Base-by-base conservation (phyloP, 2,329 filamentous ascomycete species). In the Cladosporium phlei region DNA sequence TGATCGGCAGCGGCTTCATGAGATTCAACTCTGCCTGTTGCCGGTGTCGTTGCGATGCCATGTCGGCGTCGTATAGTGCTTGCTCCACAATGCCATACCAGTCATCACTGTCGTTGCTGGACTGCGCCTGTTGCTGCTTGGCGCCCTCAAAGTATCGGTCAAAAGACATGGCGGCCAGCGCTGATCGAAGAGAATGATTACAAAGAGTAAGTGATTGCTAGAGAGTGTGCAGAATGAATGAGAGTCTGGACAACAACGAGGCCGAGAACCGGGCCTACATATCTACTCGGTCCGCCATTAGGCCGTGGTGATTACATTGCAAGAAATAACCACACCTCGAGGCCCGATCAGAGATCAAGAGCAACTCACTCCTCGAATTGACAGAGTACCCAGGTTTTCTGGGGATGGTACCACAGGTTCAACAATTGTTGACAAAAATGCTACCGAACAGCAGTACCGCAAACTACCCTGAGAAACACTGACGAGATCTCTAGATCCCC, bases 61-160 rank as follows among this genome's bases (percentile, higher is more conserved):
- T 16, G 22, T 45, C 42, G 20, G 42, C 42, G 24, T 32, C 25
- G 14, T 12, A 37, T 5, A 45, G 24, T 37, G 42, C 42, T 16
- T 45, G 32, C 22, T 37, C 32, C 16, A 45, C 42, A 29, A 45
- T 35, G 1, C n/a, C 10, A 24, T 45, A 45, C 42, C 42, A 45
- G 22, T 45, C 42, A 5, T 37, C 32, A 10, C 16, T 28, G 24
- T 21, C 24, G 17, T 29, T n/a, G 17, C 16, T 17, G n/a, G n/a
- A n/a, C 14, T 12, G 39, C n/a, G 6, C 12, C n/a, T 20, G 14
- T 21, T 35, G 24, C 9, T 19, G 35, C 4, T 28, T 22, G 12
- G 14, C 11, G 17, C 28, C 19, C n/a, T 45, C 42, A 12, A 45
- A 45, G 32, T 45, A 37, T 29, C 24, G 42, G 16, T 45, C 42